Evolutionary conservation across 2,329 filamentous ascomycete species (phyloP).

Genomic region (Cercospora sp.): DNA sequence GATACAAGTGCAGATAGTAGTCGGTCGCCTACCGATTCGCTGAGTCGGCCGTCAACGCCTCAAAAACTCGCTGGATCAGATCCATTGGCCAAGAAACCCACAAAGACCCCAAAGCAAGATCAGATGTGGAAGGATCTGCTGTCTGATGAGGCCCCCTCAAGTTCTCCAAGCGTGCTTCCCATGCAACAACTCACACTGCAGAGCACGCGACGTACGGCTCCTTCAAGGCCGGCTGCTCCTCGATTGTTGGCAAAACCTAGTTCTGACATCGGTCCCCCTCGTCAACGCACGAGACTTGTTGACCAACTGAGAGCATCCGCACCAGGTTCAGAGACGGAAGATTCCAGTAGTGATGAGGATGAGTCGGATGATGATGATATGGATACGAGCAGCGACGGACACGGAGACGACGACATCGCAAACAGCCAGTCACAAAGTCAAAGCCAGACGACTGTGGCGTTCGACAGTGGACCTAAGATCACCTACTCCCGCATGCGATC

Average conservation of each 20-base stretch:
- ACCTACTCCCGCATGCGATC: slow-evolving; percentile 61
- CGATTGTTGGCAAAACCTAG: slow-evolving; percentile 27
- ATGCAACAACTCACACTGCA: slow-evolving; percentile 30
- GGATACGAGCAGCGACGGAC: slow-evolving; percentile 22
- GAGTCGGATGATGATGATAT: slow-evolving; percentile 24
- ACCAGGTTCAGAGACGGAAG: slow-evolving; percentile 29
- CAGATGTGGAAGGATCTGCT: slow-evolving; percentile 37
- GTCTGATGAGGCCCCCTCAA: slow-evolving; percentile 21
- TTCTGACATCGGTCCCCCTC: slow-evolving; percentile 29
- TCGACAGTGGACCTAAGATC: slow-evolving; percentile 45
- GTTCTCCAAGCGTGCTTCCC: slow-evolving; percentile 31
- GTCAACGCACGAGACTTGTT: slow-evolving; percentile 33
- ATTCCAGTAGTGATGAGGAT: slow-evolving; percentile 22
- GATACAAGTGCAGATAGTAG: slow-evolving; percentile 26
- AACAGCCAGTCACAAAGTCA: slow-evolving; percentile 21
- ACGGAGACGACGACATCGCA: not conserved
- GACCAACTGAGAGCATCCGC: slow-evolving; percentile 38
- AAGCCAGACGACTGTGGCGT: slow-evolving; percentile 15
- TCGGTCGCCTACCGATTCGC: slow-evolving; percentile 22
- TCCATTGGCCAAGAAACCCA: slow-evolving; percentile 20
- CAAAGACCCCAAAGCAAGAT: slow-evolving; percentile 37
- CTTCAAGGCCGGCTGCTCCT: not conserved
- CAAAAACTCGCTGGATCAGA: slow-evolving; percentile 14
- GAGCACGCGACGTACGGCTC: slow-evolving; percentile 15
- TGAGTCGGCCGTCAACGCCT: slow-evolving; percentile 29